phyloP scores from a whole-genome alignment of 2,329 filamentous ascomycete species.

The Colletotrichum echinochloae region DNA sequence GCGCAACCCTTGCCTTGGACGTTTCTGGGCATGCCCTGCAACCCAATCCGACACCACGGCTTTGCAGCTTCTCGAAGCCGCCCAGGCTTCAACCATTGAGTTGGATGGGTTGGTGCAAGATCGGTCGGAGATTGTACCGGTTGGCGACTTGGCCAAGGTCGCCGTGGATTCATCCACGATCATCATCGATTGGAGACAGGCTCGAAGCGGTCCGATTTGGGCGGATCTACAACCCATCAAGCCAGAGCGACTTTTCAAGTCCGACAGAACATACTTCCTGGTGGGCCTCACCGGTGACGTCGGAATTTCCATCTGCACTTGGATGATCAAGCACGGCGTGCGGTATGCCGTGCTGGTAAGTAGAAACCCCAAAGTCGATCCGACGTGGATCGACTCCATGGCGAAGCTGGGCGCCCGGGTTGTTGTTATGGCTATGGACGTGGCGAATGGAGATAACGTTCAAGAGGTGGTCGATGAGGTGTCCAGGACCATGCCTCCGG shows the following conservation, averaged over 20 bases:
- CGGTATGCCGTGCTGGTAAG: slow-evolving; percentile 51
- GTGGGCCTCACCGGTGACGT: slow-evolving; percentile 28
- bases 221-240: neutral
- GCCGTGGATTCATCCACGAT: neutral
- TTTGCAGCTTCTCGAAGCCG: neutral
- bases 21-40: neutral
- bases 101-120: no score
- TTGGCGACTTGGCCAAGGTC: no score
- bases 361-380: slow-evolving; percentile 48
- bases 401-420: slow-evolving; percentile 28
- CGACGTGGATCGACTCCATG: slow-evolving; percentile 39
- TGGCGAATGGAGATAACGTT: slow-evolving; percentile 31
- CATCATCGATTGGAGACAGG: neutral
- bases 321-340: slow-evolving; percentile 52
- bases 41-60: neutral
- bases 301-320: slow-evolving; percentile 51
- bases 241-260: neutral
- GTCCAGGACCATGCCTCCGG: slow-evolving; percentile 47
- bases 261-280: neutral
- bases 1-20: neutral
- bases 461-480: slow-evolving; percentile 41
- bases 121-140: no score
- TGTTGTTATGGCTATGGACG: slow-evolving; percentile 41
- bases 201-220: neutral
- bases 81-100: neutral